Percentiles rank a stretch among this genome's conserved stretches.
Evolutionary conservation across 345 rosid species (phyloP).

Genomic region (Rubroshorea leprosula): DNA sequence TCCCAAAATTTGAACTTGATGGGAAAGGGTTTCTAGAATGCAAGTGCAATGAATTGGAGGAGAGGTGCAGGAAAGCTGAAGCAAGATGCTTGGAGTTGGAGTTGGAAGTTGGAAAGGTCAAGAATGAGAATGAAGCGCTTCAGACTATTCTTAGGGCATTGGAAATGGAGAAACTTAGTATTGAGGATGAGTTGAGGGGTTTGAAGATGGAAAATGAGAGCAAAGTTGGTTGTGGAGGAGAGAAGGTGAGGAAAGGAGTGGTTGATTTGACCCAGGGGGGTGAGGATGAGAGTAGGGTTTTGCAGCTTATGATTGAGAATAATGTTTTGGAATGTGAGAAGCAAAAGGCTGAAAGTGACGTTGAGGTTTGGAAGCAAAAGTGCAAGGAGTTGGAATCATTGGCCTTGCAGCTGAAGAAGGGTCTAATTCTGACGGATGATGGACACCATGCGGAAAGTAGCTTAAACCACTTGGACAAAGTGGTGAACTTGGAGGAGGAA

Average conservation of each 20-base stretch:
- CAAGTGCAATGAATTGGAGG: conserved; percentile 24
- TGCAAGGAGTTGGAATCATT: conserved; percentile 37
- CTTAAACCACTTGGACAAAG: neutral
- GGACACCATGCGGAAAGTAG: neutral
- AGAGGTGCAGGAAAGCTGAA: conserved; percentile 30
- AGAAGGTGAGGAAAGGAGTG: conserved; percentile 15
- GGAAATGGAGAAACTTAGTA: conserved; percentile 27
- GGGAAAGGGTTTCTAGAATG: conserved; percentile 7
- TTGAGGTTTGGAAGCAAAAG: conserved; percentile 46
- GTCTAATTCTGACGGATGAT: conserved; percentile 9
- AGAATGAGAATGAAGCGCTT: conserved; percentile 31
- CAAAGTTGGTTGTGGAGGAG: conserved; percentile 9
- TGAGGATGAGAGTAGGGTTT: conserved; percentile 27
- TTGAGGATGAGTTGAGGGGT: conserved; percentile 25
- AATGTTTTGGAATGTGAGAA: conserved; percentile 38
- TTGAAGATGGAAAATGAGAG: conserved; percentile 12
- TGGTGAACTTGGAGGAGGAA: neutral
- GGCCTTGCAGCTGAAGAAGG: conserved; percentile 18
- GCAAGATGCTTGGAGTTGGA: conserved; percentile 36
- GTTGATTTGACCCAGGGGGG: conserved; percentile 32
- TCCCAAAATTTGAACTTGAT: conserved; percentile 1
- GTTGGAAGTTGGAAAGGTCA: conserved; percentile 29
- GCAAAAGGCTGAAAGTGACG: conserved; percentile 40
- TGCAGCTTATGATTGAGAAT: conserved; percentile 46
- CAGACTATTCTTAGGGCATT: conserved; percentile 28